Percentiles rank a stretch among this genome's conserved stretches.
Conservation (phyloP, 2,329 filamentous ascomycete species). For the Clathrospora elynae region DNA sequence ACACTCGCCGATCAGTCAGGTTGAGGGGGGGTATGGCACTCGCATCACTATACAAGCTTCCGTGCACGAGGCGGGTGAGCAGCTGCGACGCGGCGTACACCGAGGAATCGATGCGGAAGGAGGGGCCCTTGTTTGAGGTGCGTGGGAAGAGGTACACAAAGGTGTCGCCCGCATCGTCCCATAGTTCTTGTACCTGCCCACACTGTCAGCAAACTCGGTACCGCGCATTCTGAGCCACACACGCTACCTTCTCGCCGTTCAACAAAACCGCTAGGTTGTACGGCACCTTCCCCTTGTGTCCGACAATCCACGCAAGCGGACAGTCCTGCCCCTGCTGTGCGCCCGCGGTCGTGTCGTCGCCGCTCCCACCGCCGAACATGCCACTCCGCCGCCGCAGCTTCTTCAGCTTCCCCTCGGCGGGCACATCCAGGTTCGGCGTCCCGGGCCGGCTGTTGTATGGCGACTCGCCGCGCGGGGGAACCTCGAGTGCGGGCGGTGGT, state of each 20-base stretch:
- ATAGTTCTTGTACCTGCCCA: conserved; percentile 61
- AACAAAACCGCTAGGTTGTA: conserved; percentile 61
- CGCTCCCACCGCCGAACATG: conserved; percentile 38
- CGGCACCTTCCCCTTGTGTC: conserved; percentile 60
- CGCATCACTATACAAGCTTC: conserved; percentile 54
- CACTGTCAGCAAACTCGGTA: conserved; percentile 16
- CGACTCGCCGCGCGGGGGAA: conserved; percentile 35
- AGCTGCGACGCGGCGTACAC: conserved; percentile 62
- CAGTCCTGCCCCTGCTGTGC: conserved; percentile 13
- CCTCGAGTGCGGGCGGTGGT: conserved; percentile 35
- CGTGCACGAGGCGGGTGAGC: conserved; percentile 61
- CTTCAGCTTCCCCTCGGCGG: conserved; percentile 31
- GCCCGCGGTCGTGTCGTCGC: conserved; percentile 26
- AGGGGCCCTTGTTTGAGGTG: conserved; percentile 61
- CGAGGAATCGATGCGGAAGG: conserved; percentile 65
- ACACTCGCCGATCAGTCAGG: conserved; percentile 29
- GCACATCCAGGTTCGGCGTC: conserved; percentile 24
- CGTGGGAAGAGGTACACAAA: conserved; percentile 66
- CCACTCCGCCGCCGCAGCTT: conserved; percentile 45
- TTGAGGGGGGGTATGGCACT: conserved; percentile 22
- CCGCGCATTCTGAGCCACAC: conserved; percentile 5
- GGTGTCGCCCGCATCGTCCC: conserved; percentile 67
- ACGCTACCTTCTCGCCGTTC: conserved; percentile 57
- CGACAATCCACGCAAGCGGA: conserved; percentile 63
- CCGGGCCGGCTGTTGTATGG: conserved; percentile 35